Evolutionary conservation across 441 rosid species (phyloP), one percentile per base, ranked within the genome.

Genomic region (Dalechampia spathulata): DNA sequence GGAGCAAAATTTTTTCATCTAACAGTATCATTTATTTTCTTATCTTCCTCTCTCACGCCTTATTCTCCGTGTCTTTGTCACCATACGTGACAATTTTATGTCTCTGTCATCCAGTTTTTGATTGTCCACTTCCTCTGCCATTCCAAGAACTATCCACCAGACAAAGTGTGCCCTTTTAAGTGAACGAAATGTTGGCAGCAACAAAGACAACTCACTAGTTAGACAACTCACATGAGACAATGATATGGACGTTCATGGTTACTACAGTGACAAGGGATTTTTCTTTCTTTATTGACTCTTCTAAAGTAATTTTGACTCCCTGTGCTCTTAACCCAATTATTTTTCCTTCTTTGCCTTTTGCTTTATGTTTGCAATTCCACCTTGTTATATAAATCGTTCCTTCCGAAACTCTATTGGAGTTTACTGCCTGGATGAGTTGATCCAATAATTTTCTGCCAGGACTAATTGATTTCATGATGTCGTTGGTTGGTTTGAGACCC

Each of bases 21-120:
- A 30, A 30, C 8, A 3, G 4, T 30, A 30, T 30, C 34, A 4
- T 30, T 30, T 30, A 30, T 30, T 30, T 30, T 30, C 8, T 8
- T 30, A 3, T 23, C 7, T 55, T 17, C 55, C 36, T 64, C 41
- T 53, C 42, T 66, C 75, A 71, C 77, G 75, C 83, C 85, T 70
- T 65, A 68, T 75, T 84, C 78, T 63, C 77, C 78, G 82, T 70
- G 73, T 54, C 81, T 30, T 61, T 83, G 95, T 83, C 83, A 55
- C 63, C 66, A 75, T 64, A 6, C 36, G 46, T 63, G 65, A 64
- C 72, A 65, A 9, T 43, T 45, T n/a, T n/a, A n/a, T n/a, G n/a
- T 32, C 28, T 53, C 66, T 73, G 69, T 68, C 66, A 59, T 68
- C 46, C 63, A 57, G 62, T 68, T 46, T 37, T 42, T 34, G 40